Evolutionary conservation across 1,139 yeast species (phyloP), one percentile per base, ranked within the genome.

Genomic region (Lodderomyces oxycetoniae): DNA sequence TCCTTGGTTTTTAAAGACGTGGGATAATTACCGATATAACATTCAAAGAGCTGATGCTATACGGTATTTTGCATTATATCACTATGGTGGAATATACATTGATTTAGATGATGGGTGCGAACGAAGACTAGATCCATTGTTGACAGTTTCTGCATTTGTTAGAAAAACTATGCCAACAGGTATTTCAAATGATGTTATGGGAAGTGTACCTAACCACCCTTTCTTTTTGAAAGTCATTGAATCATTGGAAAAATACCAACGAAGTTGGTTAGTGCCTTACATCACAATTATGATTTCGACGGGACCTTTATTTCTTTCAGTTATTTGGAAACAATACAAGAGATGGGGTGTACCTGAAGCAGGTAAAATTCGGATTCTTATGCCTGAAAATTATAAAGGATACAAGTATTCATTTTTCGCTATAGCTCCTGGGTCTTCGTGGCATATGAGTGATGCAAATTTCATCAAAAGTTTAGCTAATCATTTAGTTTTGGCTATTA

Each of bases 41-140:
- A 89, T 89, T 45, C 79, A 86, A 66, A 65, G 96, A 41, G 96
- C 96, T 1, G 96, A 88, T 51, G 94, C 87, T n/a, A 84, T 89
- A 33, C 70, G 96, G 44, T 88, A 88, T 61, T 88, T 88, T 59
- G 84, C 85, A 4, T 66, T 88, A 46, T 73, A 70, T 38, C 88
- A 84, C 53, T 87, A 74, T 52, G 97, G 97, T 38, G 97, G 97
- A 30, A 71, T 89, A 29, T 88, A 88, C 59, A 79, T 88, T 43
- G 97, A 88, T 59, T 66, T 88, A 47, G 96, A 88, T 52, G 95
- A 85, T 54, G 95, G 91, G 4, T 87, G 96, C 57, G 74, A 74
- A 43, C 67, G 88, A 40, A 70, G 71, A 40, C 64, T 88, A 45
- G 96, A 88, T 54, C 93, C 95, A 1, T 61, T 89, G 40, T 69